Evolutionary conservation across 2,329 filamentous ascomycete genomes (phyloP), one percentile per base, ranked within the genome.

Genomic region (Coniochaeta hoffmannii): DNA sequence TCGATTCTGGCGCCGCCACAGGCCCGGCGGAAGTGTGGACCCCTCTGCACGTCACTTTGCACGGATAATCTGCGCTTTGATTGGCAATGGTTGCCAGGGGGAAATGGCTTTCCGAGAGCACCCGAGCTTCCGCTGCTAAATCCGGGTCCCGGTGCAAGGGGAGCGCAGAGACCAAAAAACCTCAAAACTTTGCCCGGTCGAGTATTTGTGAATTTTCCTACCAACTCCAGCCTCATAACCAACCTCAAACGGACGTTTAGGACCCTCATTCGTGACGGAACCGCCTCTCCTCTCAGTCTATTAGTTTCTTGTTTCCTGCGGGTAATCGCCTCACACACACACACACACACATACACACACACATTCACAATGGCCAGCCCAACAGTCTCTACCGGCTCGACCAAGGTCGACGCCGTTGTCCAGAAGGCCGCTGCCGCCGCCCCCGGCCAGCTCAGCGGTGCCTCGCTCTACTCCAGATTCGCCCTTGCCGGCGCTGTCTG

Each of bases 401-500:
- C 68, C 63, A 73, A 74, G 70, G 67, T 73, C 69, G 49, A 31
- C 22, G 31, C 26, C 28, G 49, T n/a, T n/a, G 26, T 51, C 31
- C 28, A 51, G 49, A 31, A 51, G 49, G 49, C 26, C 49, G 49
- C 49, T 22, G 28, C 49, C 24, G 49, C 28, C 28, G 28, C 49
- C n/a, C 17, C 49, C 14, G 15, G 3, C 19, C 19, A 75, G 72
- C 71, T 72, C 60, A 68, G 69, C 59, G 76, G 76, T 64, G 2
- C 92, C 64, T 78, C 73, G 58, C 89, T 97, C 67, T 97, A 97
- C 86, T 89, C 89, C 66, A 85, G 90, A 76, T 96, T 96, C 80
- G 92, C 93, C 77, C 88, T 97, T 69, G 91, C 93, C 68, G 93
- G 93, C 78, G 93, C 93, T 68, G 80, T 97, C 81, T 96, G 93